Conservation (phyloP, 805 yeast species). For the Myxozyma geophila region DNA sequence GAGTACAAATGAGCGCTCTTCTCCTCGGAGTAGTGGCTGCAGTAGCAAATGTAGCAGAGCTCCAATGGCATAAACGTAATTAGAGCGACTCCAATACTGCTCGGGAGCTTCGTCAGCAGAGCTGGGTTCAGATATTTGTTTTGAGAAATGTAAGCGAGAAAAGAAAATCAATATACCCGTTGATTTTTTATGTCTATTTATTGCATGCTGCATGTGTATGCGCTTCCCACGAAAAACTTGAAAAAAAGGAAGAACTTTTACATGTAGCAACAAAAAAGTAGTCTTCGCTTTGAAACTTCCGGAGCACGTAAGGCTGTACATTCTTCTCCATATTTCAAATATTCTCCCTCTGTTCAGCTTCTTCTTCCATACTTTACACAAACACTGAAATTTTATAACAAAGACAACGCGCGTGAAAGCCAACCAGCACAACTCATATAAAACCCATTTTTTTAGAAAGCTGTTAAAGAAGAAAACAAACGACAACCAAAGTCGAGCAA, state of each 20-base stretch:
- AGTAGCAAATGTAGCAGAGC: neutral
- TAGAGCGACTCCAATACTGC: slow-evolving; percentile 3
- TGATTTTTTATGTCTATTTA: neutral
- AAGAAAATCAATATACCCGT: neutral
- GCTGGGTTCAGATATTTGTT: slow-evolving; percentile 12
- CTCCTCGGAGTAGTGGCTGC: slow-evolving; percentile 49
- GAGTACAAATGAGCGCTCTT: slow-evolving; percentile 63
- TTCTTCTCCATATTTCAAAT: neutral
- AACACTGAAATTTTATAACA: neutral
- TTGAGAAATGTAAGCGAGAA: neutral
- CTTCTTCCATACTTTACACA: neutral
- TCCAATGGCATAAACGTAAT: slow-evolving; percentile 4
- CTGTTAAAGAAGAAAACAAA: neutral
- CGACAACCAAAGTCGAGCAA: neutral
- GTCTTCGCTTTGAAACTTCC: no score
- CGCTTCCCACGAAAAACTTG: neutral
- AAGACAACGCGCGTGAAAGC: neutral
- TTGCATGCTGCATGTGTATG: no score
- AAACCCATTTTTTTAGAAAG: neutral
- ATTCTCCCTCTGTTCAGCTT: neutral
- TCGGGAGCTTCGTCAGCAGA: slow-evolving; percentile 1
- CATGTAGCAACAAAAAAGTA: no score
- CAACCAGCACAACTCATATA: neutral
- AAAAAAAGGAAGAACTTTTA: no score
- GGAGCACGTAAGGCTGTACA: neutral